Percentiles rank a stretch among this genome's conserved stretches.
Conservation (phyloP, 2,329 filamentous ascomycete genomes). For the Emmonsiellopsis sp. region DNA sequence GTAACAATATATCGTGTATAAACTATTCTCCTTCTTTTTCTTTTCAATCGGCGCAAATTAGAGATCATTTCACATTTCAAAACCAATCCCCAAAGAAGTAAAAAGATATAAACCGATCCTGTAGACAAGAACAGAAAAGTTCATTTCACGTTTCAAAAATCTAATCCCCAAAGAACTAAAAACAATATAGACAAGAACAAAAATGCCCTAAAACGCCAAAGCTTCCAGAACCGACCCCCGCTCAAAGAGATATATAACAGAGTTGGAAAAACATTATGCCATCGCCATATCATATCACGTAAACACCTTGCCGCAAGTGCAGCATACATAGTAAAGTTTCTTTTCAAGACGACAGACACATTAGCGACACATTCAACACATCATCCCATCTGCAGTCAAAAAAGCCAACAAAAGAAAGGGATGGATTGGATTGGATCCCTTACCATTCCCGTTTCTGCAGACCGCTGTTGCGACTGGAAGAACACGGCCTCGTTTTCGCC, state of each 20-base stretch:
- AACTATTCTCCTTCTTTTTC: constrained; percentile 3
- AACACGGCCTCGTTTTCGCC: constrained; percentile 86
- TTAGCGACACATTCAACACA: constrained; percentile 14
- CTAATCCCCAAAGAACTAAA: neutral
- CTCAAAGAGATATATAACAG: neutral
- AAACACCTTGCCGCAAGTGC: constrained; percentile 84
- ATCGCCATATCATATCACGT: constrained; percentile 21
- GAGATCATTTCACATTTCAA: neutral
- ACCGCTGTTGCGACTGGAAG: constrained; percentile 97
- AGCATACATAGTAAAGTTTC: constrained; percentile 94
- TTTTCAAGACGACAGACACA: constrained; percentile 37
- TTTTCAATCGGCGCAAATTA: neutral
- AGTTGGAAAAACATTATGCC: neutral
- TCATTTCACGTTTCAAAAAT: neutral
- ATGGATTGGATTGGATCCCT: constrained; percentile 32
- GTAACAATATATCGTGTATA: constrained; percentile 34
- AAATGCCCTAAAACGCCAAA: too few species aligned
- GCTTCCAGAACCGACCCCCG: too few species aligned
- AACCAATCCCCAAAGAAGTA: neutral
- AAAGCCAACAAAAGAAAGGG: neutral
- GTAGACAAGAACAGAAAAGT: neutral
- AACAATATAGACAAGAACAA: neutral
- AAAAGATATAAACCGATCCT: neutral
- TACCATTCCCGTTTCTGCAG: constrained; percentile 96
- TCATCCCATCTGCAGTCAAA: neutral